Evolutionary conservation across 768 basidiomycete genomes (phyloP), one percentile per base, ranked within the genome.

Genomic region (Strobilomyces dryophilus): DNA sequence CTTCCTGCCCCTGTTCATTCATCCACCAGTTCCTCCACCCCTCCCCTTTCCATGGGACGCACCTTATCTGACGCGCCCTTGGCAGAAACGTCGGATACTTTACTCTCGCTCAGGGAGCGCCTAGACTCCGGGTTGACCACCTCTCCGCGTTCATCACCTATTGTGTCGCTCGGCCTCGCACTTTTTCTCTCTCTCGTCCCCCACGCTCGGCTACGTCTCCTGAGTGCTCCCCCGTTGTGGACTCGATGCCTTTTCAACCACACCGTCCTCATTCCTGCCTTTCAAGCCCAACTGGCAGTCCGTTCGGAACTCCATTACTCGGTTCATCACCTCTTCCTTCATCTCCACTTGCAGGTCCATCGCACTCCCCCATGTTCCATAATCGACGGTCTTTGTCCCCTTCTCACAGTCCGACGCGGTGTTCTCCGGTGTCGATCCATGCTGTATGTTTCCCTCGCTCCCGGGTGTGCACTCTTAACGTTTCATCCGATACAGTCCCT

Each of bases 1-100:
- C 58, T 57, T 12, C 47, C 67, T 6, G 68, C 64, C 10, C 66
- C 64, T 41, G 54, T 68, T 18, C 63, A 64, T 15, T 64, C 63
- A 1, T 53, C 61, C 42, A 49, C 51, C 9, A 54, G 47, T 20
- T 45, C 51, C 10, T 55, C 55, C 21, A 36, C 47, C 43, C 49
- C 51, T 15, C 41, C 41, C 20, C 32, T 42, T 2, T 27, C 49
- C 4, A 26, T 27, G 9, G 48, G 51, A 18, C 31, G 45, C 27
- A 51, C 49, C 4, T 47, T 49, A 8, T 37, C 45, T 20, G 45
- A 56, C 48, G 59, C 57, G 10, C 55, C 57, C 11, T 24, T 43
- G 2, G 31, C 31, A 6, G 64, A 63, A 32, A 52, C 53, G 37
- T 50, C 51, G 10, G 61, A 60, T 18, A 54, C 55, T 11, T 52